Evolutionary conservation across 805 yeast genomes (phyloP), one percentile per base, ranked within the genome.

Genomic region (Monosporozyma unispora): DNA sequence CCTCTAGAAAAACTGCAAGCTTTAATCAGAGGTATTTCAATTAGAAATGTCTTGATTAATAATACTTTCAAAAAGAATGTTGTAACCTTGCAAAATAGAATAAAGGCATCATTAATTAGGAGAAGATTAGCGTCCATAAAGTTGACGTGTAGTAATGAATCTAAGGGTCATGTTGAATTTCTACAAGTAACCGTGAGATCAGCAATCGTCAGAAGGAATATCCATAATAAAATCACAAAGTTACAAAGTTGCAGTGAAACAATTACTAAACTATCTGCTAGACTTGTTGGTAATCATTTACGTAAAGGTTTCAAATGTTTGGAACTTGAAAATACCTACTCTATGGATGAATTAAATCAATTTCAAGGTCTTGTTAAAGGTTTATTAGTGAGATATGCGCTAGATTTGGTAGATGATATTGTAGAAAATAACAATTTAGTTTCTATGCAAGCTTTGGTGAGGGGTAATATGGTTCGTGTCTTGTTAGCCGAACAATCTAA

Each of bases 101-200:
- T 75, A 3, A 73, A 85, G 56, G 87, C 85, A 8, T 58, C 51
- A 21, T 45, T 63, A 0, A 51, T 71, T 5, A 70, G 87, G 54
- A 54, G 57, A 2, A 56, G 65, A 5, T 53, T 73, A 10, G 56
- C 54, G n/a, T 40, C 16, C 12, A 21, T 3, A 16, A 25, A 6
- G 11, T 3, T 11, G n/a, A n/a, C n/a, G n/a, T 23, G 21, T n/a
- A 18, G 7, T 47, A 8, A 29, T 19, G 16, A 29, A 9, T 11
- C 19, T n/a, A 10, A 10, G 10, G 12, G 31, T 18, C 23, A 7
- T 6, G 72, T 82, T 44, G 65, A 70, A 41, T 69, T 65, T 50
- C 67, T 88, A 11, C 95, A 87, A 61, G 77, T 93, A 0, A 66
- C 81, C 19, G 71, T 84, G 7, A 70, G 85, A 55, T 93, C 50